phyloP scores from a whole-genome alignment of 805 yeast species.

The Candida ficus region DNA sequence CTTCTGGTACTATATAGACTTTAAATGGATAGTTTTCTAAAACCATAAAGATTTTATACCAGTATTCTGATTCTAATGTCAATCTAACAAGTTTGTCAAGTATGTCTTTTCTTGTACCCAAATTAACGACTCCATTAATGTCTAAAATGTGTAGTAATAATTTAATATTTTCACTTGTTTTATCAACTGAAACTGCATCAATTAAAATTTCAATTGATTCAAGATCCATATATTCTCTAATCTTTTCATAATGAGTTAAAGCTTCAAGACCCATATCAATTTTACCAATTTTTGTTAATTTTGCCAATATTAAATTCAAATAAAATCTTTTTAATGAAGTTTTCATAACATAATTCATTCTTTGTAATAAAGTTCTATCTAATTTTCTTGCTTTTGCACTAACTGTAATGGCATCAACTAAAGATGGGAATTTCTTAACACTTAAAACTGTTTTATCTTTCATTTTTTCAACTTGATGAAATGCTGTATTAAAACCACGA shows the following conservation, averaged over 20 bases:
- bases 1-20: not conserved
- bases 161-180: not conserved
- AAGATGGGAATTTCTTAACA: slow-evolving; percentile 14
- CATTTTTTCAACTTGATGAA: slow-evolving; percentile 5
- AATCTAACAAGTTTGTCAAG: not conserved
- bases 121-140: not conserved
- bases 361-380: not conserved
- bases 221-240: slow-evolving; percentile 3
- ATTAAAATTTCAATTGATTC: slow-evolving; percentile 9
- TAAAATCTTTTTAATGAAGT: slow-evolving; percentile 13
- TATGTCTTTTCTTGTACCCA: not conserved
- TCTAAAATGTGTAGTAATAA: not conserved
- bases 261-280: slow-evolving; percentile 5
- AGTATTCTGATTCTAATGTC: not conserved
- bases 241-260: slow-evolving; percentile 1
- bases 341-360: slow-evolving; percentile 1
- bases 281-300: slow-evolving; percentile 4
- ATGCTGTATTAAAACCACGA: slow-evolving; percentile 9
- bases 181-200: not conserved
- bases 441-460: no score
- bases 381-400: slow-evolving; percentile 9
- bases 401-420: slow-evolving; percentile 7
- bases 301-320: slow-evolving; percentile 12
- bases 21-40: not conserved
- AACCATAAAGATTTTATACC: slow-evolving; percentile 1